Evolutionary conservation across 2,329 filamentous ascomycete genomes (phyloP), one percentile per base, ranked within the genome.

Genomic region (Talaromyces sp.): DNA sequence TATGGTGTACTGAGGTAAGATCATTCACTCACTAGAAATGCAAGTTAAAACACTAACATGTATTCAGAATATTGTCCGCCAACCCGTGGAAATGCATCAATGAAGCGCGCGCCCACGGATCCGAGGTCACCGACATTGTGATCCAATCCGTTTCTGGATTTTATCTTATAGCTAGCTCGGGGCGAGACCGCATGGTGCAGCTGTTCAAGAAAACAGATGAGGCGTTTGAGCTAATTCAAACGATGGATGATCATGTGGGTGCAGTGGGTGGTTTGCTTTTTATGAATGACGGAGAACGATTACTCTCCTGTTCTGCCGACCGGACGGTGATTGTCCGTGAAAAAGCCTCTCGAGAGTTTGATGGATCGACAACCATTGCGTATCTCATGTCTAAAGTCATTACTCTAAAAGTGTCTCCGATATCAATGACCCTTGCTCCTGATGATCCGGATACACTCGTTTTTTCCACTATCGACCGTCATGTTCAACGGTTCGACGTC

Each of bases 121-220:
- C 87, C 8, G 91, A 97, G 68, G 89, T 96, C 64, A 91, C 91
- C 43, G 89, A 89, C 67, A 88, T 98, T 66, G 85, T 88, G 21
- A 81, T 96, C 4, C 86, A 86, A 67, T 85, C 90, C 66, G 81
- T 82, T 51, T 80, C 83, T 0, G 79, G 82, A 1, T 81, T 78
- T 53, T 83, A 86, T 38, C 79, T 96, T 52, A 81, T 98, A 66
- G 93, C 90, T 19, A 92, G 88, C 11, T 93, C 89, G 70, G 90
- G 91, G 38, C 84, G 95, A 65, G 95, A 99, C 75, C 88, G 95
- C 56, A 96, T 89, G n/a, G 85, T 93, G 0, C 95, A 99, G 72
- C 78, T 99, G n/a, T 98, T 97, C 71, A 82, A 85, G 62, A 80
- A 81, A 26, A 76, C 77, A 1, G 79, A 75, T 13, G 82, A 85